phyloP scores from a whole-genome alignment of 75 land plant genomes.

The Pinus albicaulis region DNA sequence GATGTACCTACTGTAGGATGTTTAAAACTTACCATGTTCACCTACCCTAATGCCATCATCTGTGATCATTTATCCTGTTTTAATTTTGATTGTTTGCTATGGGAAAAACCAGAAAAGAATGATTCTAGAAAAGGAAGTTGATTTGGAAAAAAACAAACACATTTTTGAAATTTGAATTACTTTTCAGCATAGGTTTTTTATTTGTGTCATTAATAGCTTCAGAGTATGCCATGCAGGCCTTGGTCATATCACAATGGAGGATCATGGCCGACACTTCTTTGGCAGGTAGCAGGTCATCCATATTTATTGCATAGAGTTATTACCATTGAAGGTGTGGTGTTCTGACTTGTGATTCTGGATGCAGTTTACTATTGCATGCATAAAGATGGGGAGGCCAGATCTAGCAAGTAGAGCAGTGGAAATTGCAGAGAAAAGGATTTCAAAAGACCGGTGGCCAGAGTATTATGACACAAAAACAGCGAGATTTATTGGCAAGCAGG shows the following conservation, averaged over 20 bases:
- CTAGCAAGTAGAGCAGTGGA: constrained; percentile 67
- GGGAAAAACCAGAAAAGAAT: not conserved
- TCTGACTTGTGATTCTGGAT: constrained; percentile 1
- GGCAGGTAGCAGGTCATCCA: constrained; percentile 52
- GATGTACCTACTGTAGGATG: not conserved
- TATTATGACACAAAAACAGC: constrained; percentile 82
- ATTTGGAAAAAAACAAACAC: constrained; percentile 1
- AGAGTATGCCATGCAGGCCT: constrained; percentile 35
- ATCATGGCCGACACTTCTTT: constrained; percentile 82
- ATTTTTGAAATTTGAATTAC: not conserved
- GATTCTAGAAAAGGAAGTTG: not conserved
- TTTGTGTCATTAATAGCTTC: not conserved
- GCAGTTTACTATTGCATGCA: constrained; percentile 72
- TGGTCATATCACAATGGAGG: constrained; percentile 93
- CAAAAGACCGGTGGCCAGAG: constrained; percentile 76
- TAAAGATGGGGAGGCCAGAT: constrained; percentile 57
- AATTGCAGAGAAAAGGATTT: constrained; percentile 47
- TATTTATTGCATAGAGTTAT: not conserved
- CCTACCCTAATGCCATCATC: not conserved
- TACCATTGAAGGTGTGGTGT: not conserved
- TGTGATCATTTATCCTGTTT: not conserved
- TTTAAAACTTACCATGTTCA: no score
- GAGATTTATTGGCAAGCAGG: constrained; percentile 67
- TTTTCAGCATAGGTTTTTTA: not conserved
- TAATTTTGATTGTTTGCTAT: not conserved